Percentiles rank a stretch among this genome's conserved stretches.
These are phyloP conservation scores for Microbotryum saponariae DNA, from an alignment of 1,284 basidiomycete genomes.

Conservation along the genomic window DNA sequence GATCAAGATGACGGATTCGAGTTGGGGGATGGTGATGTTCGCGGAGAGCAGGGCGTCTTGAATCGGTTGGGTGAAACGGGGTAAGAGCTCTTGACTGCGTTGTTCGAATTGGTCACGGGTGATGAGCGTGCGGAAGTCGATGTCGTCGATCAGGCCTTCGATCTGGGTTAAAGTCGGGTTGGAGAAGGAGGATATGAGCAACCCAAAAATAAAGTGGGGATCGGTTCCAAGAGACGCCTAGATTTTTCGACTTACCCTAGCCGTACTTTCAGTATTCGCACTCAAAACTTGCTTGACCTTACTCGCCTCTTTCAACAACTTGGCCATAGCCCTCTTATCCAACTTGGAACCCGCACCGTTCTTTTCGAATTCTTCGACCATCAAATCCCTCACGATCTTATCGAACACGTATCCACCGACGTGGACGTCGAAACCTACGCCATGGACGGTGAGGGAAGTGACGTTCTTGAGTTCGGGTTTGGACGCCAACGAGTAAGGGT, in stretches of 20 bases:
- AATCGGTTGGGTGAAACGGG: conserved; percentile 64
- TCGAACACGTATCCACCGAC: conserved; percentile 79
- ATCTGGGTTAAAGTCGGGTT: conserved; percentile 48
- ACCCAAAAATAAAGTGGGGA: background rate
- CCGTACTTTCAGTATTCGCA: conserved; percentile 73
- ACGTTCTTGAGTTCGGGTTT: conserved; percentile 47
- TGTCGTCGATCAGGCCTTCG: conserved; percentile 80
- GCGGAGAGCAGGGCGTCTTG: conserved; percentile 64
- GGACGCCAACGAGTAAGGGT: conserved; percentile 38
- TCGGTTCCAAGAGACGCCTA: background rate
- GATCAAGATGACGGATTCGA: conserved; percentile 82
- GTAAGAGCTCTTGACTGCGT: conserved; percentile 49
- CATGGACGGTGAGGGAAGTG: conserved; percentile 66
- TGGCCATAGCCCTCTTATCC: conserved; percentile 81
- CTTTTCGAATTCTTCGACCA: conserved; percentile 64
- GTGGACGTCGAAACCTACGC: conserved; percentile 70
- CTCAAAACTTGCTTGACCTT: conserved; percentile 88
- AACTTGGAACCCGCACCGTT: conserved; percentile 40
- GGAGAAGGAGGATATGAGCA: background rate
- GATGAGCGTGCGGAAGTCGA: conserved; percentile 77
- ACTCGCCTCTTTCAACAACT: conserved; percentile 85
- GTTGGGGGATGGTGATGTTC: conserved; percentile 60
- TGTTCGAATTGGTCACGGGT: conserved; percentile 70
- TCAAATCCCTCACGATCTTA: conserved; percentile 68
- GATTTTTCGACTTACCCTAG: conserved; percentile 51